phyloP scores from a whole-genome alignment of 1,139 yeast species.

The Scheffersomyces titani region DNA sequence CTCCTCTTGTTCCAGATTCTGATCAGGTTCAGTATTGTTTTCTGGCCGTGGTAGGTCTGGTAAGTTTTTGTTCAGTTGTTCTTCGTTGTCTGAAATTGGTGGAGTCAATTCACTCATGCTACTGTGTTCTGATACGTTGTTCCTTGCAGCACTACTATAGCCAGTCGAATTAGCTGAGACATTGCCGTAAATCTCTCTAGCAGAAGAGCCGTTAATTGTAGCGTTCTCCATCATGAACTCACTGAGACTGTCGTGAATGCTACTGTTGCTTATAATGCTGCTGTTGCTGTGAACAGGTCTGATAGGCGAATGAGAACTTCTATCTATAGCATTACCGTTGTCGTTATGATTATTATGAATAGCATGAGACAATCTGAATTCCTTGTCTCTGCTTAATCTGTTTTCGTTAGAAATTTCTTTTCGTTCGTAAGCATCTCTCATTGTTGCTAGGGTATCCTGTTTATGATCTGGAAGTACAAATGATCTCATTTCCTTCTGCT shows the following conservation, averaged over 20 bases:
- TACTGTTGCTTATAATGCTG: background rate
- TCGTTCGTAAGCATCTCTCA: background rate
- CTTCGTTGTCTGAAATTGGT: slow-evolving; percentile 22
- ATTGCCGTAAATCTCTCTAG: background rate
- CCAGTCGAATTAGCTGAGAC: background rate
- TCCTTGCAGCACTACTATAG: background rate
- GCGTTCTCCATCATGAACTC: background rate
- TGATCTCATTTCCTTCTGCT: background rate
- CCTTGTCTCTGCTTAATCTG: background rate
- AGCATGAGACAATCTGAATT: background rate
- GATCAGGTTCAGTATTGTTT: slow-evolving; percentile 5
- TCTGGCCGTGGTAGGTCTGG: background rate
- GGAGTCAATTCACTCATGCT: slow-evolving; percentile 16
- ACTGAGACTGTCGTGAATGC: background rate
- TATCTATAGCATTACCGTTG: background rate
- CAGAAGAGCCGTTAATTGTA: background rate
- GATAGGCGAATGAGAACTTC: background rate
- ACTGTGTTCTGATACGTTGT: background rate
- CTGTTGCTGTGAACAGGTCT: background rate
- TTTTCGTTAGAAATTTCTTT: background rate
- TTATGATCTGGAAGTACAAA: background rate
- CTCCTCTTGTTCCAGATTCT: slow-evolving; percentile 6
- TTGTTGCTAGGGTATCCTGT: background rate
- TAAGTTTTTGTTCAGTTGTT: background rate
- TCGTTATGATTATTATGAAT: background rate